These are phyloP conservation scores for Sphaerosporella brunnea DNA, from an alignment of 495 filamentous ascomycete species.

Conservation along the genomic window DNA sequence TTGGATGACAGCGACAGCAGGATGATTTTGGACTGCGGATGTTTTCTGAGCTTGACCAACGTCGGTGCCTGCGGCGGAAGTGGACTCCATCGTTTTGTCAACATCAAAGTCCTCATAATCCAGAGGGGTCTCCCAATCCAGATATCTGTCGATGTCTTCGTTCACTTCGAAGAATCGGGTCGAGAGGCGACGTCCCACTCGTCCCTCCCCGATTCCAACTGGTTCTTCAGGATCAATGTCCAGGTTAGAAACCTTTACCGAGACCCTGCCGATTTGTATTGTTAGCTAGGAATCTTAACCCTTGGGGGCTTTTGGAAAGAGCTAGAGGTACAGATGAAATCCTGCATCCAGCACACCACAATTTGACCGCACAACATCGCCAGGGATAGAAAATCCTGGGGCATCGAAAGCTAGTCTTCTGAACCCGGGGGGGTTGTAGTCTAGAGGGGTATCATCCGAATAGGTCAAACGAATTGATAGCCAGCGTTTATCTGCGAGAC, in stretches of 20 bases:
- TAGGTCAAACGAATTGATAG: conserved; percentile 24
- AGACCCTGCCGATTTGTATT: no score
- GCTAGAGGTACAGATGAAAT: conserved; percentile 19
- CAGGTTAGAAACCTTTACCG: no score
- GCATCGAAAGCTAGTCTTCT: conserved; percentile 16
- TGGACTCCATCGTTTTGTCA: no score
- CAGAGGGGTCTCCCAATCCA: no score
- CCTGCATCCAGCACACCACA: conserved; percentile 22
- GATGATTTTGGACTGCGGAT: no score
- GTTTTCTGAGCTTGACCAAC: no score
- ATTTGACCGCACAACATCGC: conserved; percentile 14
- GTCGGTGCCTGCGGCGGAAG: no score
- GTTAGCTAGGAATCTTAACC: no score
- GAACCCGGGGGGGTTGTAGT: conserved; percentile 24
- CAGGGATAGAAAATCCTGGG: conserved; percentile 15
- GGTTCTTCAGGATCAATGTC: no score
- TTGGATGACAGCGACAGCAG: no score
- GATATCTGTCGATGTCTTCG: not conserved
- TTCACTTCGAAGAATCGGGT: not conserved
- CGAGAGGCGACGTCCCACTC: not conserved
- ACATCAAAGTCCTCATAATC: no score
- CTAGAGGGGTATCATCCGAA: conserved; percentile 16
- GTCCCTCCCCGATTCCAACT: no score
- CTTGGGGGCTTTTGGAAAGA: not conserved
- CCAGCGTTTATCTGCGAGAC: conserved; percentile 17